phyloP scores from a whole-genome alignment of 441 rosid species.

The Croton laevigatus region DNA sequence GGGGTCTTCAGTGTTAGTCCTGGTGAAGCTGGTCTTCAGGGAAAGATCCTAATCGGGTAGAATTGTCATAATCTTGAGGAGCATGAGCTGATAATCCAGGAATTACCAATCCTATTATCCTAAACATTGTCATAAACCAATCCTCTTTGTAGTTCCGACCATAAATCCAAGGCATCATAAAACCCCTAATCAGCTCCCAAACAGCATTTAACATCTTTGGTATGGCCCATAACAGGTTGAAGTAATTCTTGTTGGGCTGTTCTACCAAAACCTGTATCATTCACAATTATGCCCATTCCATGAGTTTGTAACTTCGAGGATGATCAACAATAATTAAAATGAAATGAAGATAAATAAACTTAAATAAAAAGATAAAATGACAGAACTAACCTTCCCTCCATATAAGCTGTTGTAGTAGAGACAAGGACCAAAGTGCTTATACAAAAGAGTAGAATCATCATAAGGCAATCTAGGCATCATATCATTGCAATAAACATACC shows the following conservation, averaged over 20 bases:
- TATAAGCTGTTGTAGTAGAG: slow-evolving; percentile 54
- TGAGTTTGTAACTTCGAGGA: too few species aligned
- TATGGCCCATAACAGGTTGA: slow-evolving; percentile 36
- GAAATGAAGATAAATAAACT: background rate
- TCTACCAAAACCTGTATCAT: slow-evolving; percentile 42
- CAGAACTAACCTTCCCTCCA: slow-evolving; percentile 48
- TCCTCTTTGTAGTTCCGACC: slow-evolving; percentile 51
- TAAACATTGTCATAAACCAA: slow-evolving; percentile 38
- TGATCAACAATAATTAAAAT: background rate
- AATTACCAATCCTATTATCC: slow-evolving; percentile 45
- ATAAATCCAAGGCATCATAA: slow-evolving; percentile 36
- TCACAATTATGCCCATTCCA: background rate
- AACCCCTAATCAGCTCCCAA: slow-evolving; percentile 63
- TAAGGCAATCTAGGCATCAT: slow-evolving; percentile 80
- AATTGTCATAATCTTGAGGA: slow-evolving; percentile 57
- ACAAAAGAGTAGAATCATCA: slow-evolving; percentile 50
- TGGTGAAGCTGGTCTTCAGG: slow-evolving; percentile 20
- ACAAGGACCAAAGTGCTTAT: slow-evolving; percentile 70
- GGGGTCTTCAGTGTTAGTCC: background rate
- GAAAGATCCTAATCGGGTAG: slow-evolving; percentile 41
- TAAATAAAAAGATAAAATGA: background rate
- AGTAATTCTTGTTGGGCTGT: slow-evolving; percentile 74
- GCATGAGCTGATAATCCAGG: slow-evolving; percentile 68
- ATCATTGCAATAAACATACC: slow-evolving; percentile 69
- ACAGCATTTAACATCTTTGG: slow-evolving; percentile 46